phyloP scores from a whole-genome alignment of 2,329 filamentous ascomycete species.

The Trichoderma hamatum region DNA sequence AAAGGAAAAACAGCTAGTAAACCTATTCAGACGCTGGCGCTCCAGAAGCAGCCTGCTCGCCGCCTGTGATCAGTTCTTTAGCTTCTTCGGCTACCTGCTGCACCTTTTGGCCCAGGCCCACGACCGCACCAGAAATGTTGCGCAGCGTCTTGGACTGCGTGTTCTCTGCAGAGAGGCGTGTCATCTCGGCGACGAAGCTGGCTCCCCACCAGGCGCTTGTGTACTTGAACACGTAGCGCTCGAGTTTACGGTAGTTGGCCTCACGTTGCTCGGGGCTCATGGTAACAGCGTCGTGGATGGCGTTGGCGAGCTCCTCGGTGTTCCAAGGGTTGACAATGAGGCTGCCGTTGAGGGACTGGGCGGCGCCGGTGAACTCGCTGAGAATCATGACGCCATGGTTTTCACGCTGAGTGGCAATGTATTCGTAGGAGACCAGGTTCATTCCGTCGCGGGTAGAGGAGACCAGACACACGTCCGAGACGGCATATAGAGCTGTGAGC shows the following conservation, averaged over 20 bases:
- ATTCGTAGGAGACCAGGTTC: conserved; percentile 98
- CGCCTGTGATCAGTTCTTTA: conserved; percentile 30
- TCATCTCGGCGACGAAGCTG: conserved; percentile 85
- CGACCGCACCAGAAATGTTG: conserved; percentile 47
- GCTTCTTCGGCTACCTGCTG: conserved; percentile 35
- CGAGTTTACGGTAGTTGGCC: conserved; percentile 86
- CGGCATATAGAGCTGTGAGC: conserved; percentile 88
- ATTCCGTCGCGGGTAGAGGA: conserved; percentile 97
- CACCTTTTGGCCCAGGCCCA: conserved; percentile 38
- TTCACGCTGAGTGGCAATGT: conserved; percentile 90
- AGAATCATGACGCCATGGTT: conserved; percentile 92
- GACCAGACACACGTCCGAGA: conserved; percentile 89
- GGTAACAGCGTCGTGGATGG: conserved; percentile 94
- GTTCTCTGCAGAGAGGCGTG: conserved; percentile 50
- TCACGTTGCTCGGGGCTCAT: conserved; percentile 89
- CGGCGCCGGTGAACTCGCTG: conserved; percentile 94
- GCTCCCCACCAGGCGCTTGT: conserved; percentile 97
- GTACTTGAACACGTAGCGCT: conserved; percentile 96
- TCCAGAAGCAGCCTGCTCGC: neutral
- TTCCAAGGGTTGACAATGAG: conserved; percentile 99
- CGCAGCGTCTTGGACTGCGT: conserved; percentile 46
- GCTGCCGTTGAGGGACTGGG: conserved; percentile 90
- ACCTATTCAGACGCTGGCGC: neutral
- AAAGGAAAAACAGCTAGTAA: neutral
- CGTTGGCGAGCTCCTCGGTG: conserved; percentile 89